Evolutionary conservation across 139 green algal genomes (phyloP), one percentile per base, ranked within the genome.

Genomic region (Asterochloris sp.): DNA sequence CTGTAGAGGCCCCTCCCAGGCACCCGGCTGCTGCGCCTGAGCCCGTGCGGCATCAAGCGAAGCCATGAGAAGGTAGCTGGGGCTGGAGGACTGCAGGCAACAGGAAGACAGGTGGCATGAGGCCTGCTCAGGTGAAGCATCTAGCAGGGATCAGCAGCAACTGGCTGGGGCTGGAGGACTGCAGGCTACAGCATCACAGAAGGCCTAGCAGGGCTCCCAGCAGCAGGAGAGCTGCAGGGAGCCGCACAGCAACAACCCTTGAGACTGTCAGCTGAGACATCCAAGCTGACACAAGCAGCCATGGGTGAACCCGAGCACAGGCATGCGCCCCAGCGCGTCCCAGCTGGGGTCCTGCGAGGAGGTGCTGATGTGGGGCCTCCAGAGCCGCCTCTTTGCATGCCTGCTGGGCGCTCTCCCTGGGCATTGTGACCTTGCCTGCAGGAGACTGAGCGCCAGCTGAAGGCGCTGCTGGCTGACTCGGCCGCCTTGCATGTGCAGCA

Each of bases 1-100:
- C 1, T 67, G 63, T 16, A 90, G 26, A 15, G 88, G 60, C 29
- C 68, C 73, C 4, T 83, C 27, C n/a, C 84, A 92, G 10, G 82
- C 74, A 10, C 69, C 82, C 0, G 83, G 78, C n/a, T 86, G 62
- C 54, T 73, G 38, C 21, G 89, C 85, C 67, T 88, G 82, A 0
- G 75, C 82, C 10, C 86, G 78, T n/a, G 96, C 96, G 0, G 92
- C 94, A 77, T 99, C 96, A 62, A 99, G 85, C 0, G 95, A 98
- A 9, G 92, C 88, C 87, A 99, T 87, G 24, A 99, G 86, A 26
- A 98, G 68, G 87, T 98, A 99, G 86, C 88, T 96, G 13, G 96
- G 96, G 73, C 85, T 92, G 47, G 93, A 94, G 29, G 87, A 89
- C 88, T 96, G 93, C 78, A 82, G 0, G 26, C 38, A 77, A 2